These are phyloP conservation scores for Apodospora peruviana DNA, from an alignment of 495 filamentous ascomycete genomes.

Conservation along the genomic window DNA sequence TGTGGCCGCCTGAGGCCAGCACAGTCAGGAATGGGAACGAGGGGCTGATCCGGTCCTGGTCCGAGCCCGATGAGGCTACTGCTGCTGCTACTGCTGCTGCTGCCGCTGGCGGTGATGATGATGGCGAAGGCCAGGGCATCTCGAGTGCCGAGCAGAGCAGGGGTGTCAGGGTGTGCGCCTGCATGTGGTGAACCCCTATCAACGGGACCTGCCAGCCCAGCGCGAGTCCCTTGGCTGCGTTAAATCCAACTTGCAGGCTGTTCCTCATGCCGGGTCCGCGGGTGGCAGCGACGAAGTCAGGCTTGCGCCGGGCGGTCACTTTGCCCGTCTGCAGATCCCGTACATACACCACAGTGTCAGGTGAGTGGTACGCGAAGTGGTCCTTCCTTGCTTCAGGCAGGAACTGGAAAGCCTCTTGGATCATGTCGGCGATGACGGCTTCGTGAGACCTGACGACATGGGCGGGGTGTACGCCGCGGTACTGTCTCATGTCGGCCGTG, in stretches of 20 bases:
- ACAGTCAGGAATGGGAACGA: slow-evolving; percentile 81
- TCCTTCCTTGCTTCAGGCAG: slow-evolving; percentile 33
- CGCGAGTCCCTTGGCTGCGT: slow-evolving; percentile 83
- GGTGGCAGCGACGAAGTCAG: slow-evolving; percentile 81
- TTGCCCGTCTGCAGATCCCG: too few relatives aligned
- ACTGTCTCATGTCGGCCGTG: slow-evolving; percentile 66
- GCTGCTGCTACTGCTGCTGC: background rate
- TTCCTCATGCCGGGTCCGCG: slow-evolving; percentile 84
- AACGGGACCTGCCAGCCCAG: slow-evolving; percentile 76
- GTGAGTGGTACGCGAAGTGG: background rate
- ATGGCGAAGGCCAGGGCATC: slow-evolving; percentile 1
- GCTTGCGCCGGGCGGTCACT: slow-evolving; percentile 24
- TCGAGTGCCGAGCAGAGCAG: slow-evolving; percentile 65
- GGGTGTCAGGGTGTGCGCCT: slow-evolving; percentile 87
- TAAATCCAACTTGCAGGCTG: slow-evolving; percentile 67
- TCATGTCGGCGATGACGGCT: slow-evolving; percentile 56
- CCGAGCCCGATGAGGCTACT: too few relatives aligned
- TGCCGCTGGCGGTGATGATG: background rate
- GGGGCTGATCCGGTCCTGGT: background rate
- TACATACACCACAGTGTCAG: too few relatives aligned
- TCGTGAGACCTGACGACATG: slow-evolving; percentile 69
- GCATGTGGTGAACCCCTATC: slow-evolving; percentile 91
- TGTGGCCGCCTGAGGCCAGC: slow-evolving; percentile 91
- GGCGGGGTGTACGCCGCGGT: slow-evolving; percentile 73
- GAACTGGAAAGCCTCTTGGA: slow-evolving; percentile 54